phyloP scores from a whole-genome alignment of 805 yeast genomes.

The Pichia phayaonensis region DNA sequence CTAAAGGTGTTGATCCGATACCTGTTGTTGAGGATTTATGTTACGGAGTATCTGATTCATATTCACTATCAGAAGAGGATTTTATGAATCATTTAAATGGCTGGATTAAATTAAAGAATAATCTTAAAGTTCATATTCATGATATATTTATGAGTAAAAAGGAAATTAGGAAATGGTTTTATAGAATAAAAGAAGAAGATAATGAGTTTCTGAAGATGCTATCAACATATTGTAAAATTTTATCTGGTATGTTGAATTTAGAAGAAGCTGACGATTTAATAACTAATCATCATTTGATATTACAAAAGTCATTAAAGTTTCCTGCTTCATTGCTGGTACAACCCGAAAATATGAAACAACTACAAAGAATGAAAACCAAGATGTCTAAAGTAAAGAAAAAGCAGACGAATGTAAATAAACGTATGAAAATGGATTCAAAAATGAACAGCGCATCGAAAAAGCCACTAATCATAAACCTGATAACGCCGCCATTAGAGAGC shows the following conservation, averaged over 20 bases:
- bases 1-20: slow-evolving; percentile 27
- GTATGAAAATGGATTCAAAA: not conserved
- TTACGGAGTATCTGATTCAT: slow-evolving; percentile 8
- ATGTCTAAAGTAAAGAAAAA: not conserved
- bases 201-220: not conserved
- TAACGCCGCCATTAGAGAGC: slow-evolving; percentile 5
- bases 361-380: slow-evolving; percentile 6
- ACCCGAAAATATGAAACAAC: slow-evolving; percentile 3
- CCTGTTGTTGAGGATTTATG: slow-evolving; percentile 7
- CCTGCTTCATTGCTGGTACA: slow-evolving; percentile 7
- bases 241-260: not conserved
- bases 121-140: slow-evolving; percentile 24
- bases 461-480: not conserved
- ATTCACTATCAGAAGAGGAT: not conserved
- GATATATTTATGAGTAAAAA: slow-evolving; percentile 21
- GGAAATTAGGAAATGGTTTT: slow-evolving; percentile 10
- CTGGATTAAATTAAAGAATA: slow-evolving; percentile 11
- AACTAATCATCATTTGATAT: not conserved
- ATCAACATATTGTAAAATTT: not conserved
- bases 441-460: not conserved
- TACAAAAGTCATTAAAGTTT: slow-evolving; percentile 1
- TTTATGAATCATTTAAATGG: slow-evolving; percentile 10
- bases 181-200: slow-evolving; percentile 2
- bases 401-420: not conserved
- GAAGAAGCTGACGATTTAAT: not conserved